Evolutionary conservation across 306 rosid genomes (phyloP).

Genomic region (Inga laurina): DNA sequence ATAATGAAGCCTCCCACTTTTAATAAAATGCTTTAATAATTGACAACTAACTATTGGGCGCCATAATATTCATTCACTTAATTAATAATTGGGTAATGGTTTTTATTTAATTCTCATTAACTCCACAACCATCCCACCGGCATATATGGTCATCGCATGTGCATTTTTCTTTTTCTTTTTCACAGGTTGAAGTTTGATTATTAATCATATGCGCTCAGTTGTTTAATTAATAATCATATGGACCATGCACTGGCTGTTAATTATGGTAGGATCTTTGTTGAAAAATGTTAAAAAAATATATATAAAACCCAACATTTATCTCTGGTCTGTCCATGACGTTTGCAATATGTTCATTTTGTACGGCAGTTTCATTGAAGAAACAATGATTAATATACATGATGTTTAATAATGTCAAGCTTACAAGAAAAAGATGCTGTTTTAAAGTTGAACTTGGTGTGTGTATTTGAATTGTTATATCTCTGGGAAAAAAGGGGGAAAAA

Average conservation of each 20-base stretch:
- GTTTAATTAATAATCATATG: neutral
- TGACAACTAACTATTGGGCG: slow-evolving; percentile 49
- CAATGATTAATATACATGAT: neutral
- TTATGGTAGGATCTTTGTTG: neutral
- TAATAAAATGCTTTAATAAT: slow-evolving; percentile 40
- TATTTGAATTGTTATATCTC: neutral
- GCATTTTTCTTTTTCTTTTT: slow-evolving; percentile 26
- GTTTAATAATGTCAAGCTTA: neutral
- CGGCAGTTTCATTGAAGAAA: slow-evolving; percentile 22
- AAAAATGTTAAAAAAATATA: neutral
- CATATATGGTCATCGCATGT: slow-evolving; percentile 47
- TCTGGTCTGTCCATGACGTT: neutral
- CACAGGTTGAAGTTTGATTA: slow-evolving; percentile 15
- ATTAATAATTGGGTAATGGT: slow-evolving; percentile 27
- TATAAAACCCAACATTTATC: neutral
- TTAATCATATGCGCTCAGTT: neutral
- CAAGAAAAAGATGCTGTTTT: neutral
- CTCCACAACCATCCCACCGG: slow-evolving; percentile 51
- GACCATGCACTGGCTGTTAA: neutral
- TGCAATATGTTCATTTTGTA: slow-evolving; percentile 1
- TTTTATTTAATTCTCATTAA: slow-evolving; percentile 43
- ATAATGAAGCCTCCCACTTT: slow-evolving; percentile 39
- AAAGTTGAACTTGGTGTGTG: neutral
- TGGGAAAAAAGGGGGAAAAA: neutral
- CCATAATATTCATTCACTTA: slow-evolving; percentile 33